Conservation (phyloP, 2,329 filamentous ascomycete genomes). For the Beauveria caledonica region DNA sequence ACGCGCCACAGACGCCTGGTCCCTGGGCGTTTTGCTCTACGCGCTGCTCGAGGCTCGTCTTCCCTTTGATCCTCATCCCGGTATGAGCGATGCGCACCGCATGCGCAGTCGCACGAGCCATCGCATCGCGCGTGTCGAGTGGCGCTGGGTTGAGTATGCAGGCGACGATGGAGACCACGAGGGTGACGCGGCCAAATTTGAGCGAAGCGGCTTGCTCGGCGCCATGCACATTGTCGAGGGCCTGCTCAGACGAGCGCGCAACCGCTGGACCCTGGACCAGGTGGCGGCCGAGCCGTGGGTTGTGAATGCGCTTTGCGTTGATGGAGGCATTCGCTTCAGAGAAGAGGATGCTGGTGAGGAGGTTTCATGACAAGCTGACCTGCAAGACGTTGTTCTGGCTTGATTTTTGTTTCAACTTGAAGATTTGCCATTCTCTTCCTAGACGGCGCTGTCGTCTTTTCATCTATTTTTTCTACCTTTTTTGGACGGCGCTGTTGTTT, state of each 20-base stretch:
- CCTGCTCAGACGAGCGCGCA: constrained; percentile 72
- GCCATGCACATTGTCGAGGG: constrained; percentile 78
- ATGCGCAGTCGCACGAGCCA: constrained; percentile 80
- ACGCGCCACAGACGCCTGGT: constrained; percentile 88
- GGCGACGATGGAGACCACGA: constrained; percentile 85
- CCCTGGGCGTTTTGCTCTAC: constrained; percentile 85
- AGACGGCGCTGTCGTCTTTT: neutral
- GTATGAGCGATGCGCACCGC: constrained; percentile 65
- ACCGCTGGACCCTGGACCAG: constrained; percentile 66
- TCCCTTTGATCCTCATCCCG: constrained; percentile 84
- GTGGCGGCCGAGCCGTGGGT: constrained; percentile 73
- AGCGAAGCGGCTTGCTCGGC: constrained; percentile 58
- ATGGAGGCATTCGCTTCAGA: constrained; percentile 50
- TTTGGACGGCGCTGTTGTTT: neutral
- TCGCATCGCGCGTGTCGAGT: constrained; percentile 91
- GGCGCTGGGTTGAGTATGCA: constrained; percentile 85
- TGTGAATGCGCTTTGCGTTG: constrained; percentile 59
- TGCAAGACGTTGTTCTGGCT: too few species aligned
- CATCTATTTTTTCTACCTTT: neutral
- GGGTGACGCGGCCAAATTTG: constrained; percentile 49
- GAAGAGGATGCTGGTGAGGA: constrained; percentile 52
- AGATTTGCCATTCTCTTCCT: too few species aligned
- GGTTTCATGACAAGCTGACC: constrained; percentile 24
- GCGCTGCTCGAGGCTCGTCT: constrained; percentile 87
- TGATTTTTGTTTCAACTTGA: too few species aligned